A percentile compares a stretch with the other conserved stretches of the same genome.
phyloP scores from a whole-genome alignment of 2,329 filamentous ascomycete genomes.

The Pseudogymnoascus sp. region DNA sequence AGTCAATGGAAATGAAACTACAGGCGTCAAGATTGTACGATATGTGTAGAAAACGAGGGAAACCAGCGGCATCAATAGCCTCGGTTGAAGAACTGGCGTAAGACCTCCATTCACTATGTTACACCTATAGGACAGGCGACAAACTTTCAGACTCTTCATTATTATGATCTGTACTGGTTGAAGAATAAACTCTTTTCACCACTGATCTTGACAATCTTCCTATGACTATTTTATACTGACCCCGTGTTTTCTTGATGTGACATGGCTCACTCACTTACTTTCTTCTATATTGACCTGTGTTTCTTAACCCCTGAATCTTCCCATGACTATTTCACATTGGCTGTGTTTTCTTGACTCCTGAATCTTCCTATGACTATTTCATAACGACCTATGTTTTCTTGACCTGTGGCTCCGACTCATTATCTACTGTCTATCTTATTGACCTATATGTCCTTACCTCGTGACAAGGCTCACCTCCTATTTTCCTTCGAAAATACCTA shows the following conservation, averaged over 20 bases:
- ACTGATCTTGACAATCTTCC: background rate
- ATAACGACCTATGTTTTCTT: background rate
- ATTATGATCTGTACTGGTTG: background rate
- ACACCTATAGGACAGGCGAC: background rate
- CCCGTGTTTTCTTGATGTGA: background rate
- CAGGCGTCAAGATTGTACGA: constrained; percentile 1
- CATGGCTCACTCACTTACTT: background rate
- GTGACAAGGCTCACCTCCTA: background rate
- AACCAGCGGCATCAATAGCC: background rate
- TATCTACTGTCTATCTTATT: background rate
- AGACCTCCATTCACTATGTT: constrained; percentile 3
- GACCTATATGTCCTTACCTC: background rate
- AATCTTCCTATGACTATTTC: background rate
- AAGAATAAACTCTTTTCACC: background rate
- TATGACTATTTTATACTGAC: background rate
- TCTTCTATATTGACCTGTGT: background rate
- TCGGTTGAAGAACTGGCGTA: background rate
- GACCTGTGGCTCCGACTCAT: too few relatives aligned
- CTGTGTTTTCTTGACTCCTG: background rate
- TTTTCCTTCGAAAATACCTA: background rate
- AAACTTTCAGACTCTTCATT: background rate
- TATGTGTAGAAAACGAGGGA: background rate
- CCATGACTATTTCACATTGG: background rate
- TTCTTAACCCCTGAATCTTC: background rate
- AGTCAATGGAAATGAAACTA: background rate